Evolutionary conservation across 129 eudicot species (phyloP), one percentile per base, ranked within the genome.

Genomic region (Artemisia tridentata): DNA sequence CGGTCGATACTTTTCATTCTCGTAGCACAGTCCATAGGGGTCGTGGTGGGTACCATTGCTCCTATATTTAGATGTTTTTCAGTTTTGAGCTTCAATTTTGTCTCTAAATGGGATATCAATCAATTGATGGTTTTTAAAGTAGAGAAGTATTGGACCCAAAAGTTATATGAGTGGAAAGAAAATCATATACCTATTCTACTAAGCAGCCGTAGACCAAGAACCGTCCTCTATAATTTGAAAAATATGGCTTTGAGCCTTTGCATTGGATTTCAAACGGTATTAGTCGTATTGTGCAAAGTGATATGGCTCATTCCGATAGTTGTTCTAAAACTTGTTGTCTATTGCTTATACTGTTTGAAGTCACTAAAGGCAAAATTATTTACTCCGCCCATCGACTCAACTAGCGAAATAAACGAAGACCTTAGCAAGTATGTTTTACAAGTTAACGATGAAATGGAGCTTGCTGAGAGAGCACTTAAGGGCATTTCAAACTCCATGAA

Each of bases 81-180:
- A 0, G 71, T 25, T 27, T 19, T 67, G 16, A 73, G 66, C 11
- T 51, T 73, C 15, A 17, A 60, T 49, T 10, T 2, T 0, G 46
- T 47, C 11, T 25, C 45, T 20, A 5, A 19, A 53, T 15, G 70
- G 64, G 57, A 11, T n/a, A 34, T 12, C 13, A 56, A 67, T 12
- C 53, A 20, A 3, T 23, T 43, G 1, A 11, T 4, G 3, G 64
- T 34, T 2, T 77, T 48, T 25, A 25, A 60, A 19, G 41, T 48
- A 47, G 80, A 68, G 27, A 62, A 38, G 0, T 77, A 59, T n/a
- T 77, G 80, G 75, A 77, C 60, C 15, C 66, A 77, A 62, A 68
- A 6, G 57, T 27, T 75, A 11, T 43, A 29, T 18, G 68, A 16
- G n/a, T 56, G 80, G 79, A 75, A 55, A 75, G 25, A 46, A 11